phyloP scores from a whole-genome alignment of 2,329 filamentous ascomycete genomes.

The Phyllosticta citriasiana region DNA sequence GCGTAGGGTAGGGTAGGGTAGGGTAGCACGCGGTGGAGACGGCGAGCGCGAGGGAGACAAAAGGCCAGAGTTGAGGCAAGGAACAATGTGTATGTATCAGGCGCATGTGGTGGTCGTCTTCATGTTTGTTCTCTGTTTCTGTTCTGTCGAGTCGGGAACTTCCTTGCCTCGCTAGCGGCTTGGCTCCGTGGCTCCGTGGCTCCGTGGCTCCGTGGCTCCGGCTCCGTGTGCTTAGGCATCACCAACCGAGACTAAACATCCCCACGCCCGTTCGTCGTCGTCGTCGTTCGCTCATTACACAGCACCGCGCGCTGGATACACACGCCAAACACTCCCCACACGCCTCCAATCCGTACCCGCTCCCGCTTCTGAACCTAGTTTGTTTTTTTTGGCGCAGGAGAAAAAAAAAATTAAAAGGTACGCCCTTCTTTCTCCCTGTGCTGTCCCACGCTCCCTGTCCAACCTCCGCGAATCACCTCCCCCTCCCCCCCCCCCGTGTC shows the following conservation, averaged over 20 bases:
- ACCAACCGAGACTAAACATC: not conserved
- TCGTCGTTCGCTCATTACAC: not conserved
- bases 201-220: too few relatives aligned
- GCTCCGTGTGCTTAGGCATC: not conserved
- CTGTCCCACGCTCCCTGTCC: slow-evolving; percentile 7
- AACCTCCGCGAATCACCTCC: slow-evolving; percentile 4
- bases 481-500: not conserved
- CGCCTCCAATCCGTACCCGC: not conserved
- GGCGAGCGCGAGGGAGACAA: not conserved
- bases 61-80: too few relatives aligned
- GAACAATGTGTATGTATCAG: too few relatives aligned
- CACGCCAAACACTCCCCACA: not conserved
- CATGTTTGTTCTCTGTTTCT: not conserved
- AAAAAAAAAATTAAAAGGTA: not conserved
- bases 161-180: not conserved
- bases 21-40: not conserved
- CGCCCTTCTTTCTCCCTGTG: slow-evolving; percentile 1
- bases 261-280: not conserved
- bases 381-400: too few relatives aligned
- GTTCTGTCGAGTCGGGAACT: not conserved
- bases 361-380: too few relatives aligned
- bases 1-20: not conserved
- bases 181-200: not conserved
- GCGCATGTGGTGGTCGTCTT: not conserved
- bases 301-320: not conserved